Conservation (phyloP, 2,329 filamentous ascomycete species). For the Aspergillus costaricaensis region DNA sequence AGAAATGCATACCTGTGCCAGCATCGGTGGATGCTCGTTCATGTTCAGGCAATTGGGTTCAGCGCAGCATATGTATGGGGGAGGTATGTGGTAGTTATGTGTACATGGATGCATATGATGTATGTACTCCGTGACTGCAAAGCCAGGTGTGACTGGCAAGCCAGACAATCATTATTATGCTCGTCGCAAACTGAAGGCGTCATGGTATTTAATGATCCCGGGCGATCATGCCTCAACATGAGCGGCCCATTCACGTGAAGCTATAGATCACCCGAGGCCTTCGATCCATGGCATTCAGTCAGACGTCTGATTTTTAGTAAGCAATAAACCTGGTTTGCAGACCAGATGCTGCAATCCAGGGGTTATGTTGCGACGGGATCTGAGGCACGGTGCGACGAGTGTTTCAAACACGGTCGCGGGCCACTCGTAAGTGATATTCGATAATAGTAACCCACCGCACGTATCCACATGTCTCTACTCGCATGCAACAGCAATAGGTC, state of each 20-base stretch:
- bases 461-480: not conserved
- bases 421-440: slow-evolving; percentile 6
- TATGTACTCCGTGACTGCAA: slow-evolving; percentile 9
- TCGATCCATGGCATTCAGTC: not conserved
- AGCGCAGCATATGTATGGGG: slow-evolving; percentile 12
- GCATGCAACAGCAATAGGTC: slow-evolving; percentile 8
- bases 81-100: slow-evolving; percentile 11
- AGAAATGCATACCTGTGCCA: slow-evolving; percentile 3
- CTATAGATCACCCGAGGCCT: not conserved
- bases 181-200: not conserved
- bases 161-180: not conserved
- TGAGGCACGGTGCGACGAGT: slow-evolving; percentile 1
- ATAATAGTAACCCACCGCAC: slow-evolving; percentile 4
- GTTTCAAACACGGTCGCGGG: slow-evolving; percentile 12
- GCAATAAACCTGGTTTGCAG: not conserved
- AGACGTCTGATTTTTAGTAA: not conserved
- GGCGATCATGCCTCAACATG: not conserved
- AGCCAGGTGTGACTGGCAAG: not conserved
- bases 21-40: not conserved
- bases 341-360: not conserved
- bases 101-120: slow-evolving; percentile 11
- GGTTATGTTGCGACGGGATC: not conserved
- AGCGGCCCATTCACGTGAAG: not conserved
- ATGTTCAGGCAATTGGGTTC: not conserved
- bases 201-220: not conserved